A percentile compares a stretch with the other conserved stretches of the same genome.
Conservation (phyloP, 2,329 filamentous ascomycete species). For the Ceratocystis alfenasii region DNA sequence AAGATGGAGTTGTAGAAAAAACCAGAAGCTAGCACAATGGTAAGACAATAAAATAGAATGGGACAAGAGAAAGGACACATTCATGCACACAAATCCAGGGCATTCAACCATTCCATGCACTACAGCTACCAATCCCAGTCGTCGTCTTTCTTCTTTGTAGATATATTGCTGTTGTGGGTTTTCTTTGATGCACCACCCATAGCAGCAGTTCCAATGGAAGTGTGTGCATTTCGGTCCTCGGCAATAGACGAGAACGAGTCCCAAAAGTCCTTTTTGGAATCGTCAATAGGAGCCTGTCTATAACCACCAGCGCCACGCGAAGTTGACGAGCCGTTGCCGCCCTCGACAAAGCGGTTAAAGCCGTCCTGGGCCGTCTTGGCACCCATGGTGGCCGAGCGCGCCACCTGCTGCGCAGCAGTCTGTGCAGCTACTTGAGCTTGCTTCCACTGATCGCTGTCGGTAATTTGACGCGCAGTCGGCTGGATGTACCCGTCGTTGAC, state of each 20-base stretch:
- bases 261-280: conserved; percentile 77
- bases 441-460: conserved; percentile 64
- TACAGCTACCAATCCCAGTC: conserved; percentile 53
- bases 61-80: neutral
- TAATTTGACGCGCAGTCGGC: conserved; percentile 68
- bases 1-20: neutral
- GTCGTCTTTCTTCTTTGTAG: conserved; percentile 40
- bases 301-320: conserved; percentile 25
- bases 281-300: conserved; percentile 38
- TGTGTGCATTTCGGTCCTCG: conserved; percentile 37
- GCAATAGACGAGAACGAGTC: conserved; percentile 70
- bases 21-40: neutral
- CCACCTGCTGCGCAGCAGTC: conserved; percentile 52
- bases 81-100: neutral
- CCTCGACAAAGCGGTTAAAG: conserved; percentile 82
- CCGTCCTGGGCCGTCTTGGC: conserved; percentile 65
- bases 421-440: conserved; percentile 38
- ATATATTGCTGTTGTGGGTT: conserved; percentile 20
- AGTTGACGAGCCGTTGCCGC: conserved; percentile 35
- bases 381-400: conserved; percentile 53
- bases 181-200: conserved; percentile 31
- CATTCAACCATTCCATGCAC: too few species aligned
- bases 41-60: neutral
- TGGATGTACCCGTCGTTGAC: conserved; percentile 88
- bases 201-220: conserved; percentile 42